Evolutionary conservation across 1,284 basidiomycete species (phyloP), one percentile per base, ranked within the genome.

Genomic region (Cutaneotrichosporon sp.): DNA sequence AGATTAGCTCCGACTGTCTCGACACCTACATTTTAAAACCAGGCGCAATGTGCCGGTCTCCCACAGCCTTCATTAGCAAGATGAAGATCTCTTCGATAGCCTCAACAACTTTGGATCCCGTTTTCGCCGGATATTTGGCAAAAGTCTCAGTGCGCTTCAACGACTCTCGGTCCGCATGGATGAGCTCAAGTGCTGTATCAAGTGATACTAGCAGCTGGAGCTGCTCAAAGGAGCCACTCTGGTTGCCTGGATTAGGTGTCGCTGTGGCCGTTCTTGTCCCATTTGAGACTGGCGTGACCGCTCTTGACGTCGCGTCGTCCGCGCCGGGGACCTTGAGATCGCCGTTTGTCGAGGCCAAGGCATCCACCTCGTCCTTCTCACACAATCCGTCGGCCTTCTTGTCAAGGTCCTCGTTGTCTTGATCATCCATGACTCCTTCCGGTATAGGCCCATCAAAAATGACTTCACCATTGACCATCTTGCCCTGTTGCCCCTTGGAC

Each of bases 121-220:
- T 88, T 57, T 83, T 81, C 0, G 88, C 88, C 0, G 90, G 90
- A 67, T 94, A 97, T 7, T 81, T 81, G 0, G 81, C 78, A 70
- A 96, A 98, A 2, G 86, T 91, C 70, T 97, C 91, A 3, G 90
- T 84, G 9, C 94, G 83, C 73, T 97, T 97, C 45, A 96, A 80
- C 0, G 86, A 83, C 56, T 97, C 91, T 47, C 93, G 85, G 64
- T 91, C 85, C 0, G 88, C 85, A 61, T 97, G 91, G 53, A 98
- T 94, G 26, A 97, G 81, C 66, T 94, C 87, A 0, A 98, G 79
- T 0, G 91, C 90, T 2, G 86, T 83, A 66, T 97, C 92, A 4
- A 98, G 81, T 1, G 90, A 96, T 3, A 98, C 83, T 1, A 97
- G 78, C 3, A 94, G 79, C 61, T 97, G 90, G 10, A 97, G 80